These are phyloP conservation scores for Lactarius quietus DNA, from an alignment of 768 basidiomycete species.

Conservation along the genomic window DNA sequence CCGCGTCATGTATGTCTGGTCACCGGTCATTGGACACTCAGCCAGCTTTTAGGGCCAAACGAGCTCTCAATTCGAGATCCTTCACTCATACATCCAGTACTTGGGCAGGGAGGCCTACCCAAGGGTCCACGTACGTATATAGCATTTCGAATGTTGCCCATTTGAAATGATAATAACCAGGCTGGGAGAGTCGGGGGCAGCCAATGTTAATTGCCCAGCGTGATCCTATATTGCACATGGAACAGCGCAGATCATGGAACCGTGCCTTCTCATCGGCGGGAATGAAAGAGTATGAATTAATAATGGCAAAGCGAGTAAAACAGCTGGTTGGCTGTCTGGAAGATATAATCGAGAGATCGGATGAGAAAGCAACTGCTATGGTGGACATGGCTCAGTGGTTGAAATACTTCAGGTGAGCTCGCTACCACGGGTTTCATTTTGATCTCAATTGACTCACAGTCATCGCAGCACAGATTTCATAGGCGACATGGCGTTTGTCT, in stretches of 20 bases:
- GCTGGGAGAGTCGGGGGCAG: constrained; percentile 20
- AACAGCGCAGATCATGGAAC: constrained; percentile 47
- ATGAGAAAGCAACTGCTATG: constrained; percentile 17
- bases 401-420: constrained; percentile 39
- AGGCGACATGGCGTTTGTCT: constrained; percentile 40
- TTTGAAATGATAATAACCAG: neutral
- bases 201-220: constrained; percentile 38
- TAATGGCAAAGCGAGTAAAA: constrained; percentile 36
- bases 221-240: constrained; percentile 43
- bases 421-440: no score
- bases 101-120: neutral
- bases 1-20: neutral
- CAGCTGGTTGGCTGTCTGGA: constrained; percentile 43
- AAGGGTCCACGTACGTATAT: neutral
- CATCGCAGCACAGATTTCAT: constrained; percentile 40
- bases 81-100: neutral
- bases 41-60: neutral
- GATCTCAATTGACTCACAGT: neutral
- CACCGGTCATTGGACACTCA: no score
- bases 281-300: constrained; percentile 44
- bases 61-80: neutral
- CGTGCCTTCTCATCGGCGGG: constrained; percentile 45
- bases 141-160: neutral
- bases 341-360: constrained; percentile 18
- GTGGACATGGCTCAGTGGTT: constrained; percentile 38